phyloP scores from a whole-genome alignment of 148 eudicot genomes.

The Silene latifolia region DNA sequence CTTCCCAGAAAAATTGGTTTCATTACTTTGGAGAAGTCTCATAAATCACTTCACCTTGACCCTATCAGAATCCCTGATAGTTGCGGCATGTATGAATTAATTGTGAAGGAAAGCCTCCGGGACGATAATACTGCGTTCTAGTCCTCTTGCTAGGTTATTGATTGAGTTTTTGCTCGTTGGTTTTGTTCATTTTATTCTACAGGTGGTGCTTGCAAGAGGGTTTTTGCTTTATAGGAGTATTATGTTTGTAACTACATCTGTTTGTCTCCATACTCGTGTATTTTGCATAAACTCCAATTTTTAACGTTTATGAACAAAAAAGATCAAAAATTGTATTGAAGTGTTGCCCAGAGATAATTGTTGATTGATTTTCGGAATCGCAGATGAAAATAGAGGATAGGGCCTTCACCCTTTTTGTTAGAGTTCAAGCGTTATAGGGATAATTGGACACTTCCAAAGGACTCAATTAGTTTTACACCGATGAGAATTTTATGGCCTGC shows the following conservation, averaged over 20 bases:
- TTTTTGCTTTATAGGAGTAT: neutral
- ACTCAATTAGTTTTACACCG: no score
- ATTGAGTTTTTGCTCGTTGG: constrained; percentile 17
- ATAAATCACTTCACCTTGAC: neutral
- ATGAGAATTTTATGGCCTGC: no score
- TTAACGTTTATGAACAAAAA: neutral
- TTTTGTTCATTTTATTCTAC: constrained; percentile 17
- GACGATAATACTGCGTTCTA: constrained; percentile 2
- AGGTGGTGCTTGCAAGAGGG: constrained; percentile 10
- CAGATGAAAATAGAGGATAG: neutral
- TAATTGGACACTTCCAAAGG: neutral
- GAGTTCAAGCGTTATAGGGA: neutral
- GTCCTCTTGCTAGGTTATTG: constrained; percentile 4
- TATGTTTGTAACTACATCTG: constrained; percentile 10
- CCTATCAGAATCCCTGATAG: neutral
- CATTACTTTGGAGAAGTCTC: constrained; percentile 3
- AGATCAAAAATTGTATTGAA: neutral
- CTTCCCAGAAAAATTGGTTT: neutral
- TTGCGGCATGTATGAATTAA: constrained; percentile 13
- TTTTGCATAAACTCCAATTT: neutral
- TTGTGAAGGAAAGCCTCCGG: constrained; percentile 8
- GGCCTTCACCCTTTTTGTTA: neutral
- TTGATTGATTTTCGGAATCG: neutral
- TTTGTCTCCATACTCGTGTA: neutral
- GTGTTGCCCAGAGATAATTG: neutral